Conservation (phyloP, 1,284 basidiomycete species). For the Coniferiporia sulphurascens region DNA sequence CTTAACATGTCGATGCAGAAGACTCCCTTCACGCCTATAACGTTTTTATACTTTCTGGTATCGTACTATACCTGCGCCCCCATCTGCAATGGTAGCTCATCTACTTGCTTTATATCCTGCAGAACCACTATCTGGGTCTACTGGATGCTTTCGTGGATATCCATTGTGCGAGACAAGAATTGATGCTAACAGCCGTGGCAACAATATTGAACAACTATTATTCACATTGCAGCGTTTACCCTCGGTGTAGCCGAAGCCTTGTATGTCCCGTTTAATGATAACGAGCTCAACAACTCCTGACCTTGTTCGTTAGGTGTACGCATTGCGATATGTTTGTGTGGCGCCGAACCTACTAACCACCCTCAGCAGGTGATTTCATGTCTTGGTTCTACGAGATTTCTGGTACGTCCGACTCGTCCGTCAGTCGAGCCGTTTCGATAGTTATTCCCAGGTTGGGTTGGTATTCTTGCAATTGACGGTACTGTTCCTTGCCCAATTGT, state of each 20-base stretch:
- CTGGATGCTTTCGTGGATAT: not conserved
- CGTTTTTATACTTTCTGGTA: not conserved
- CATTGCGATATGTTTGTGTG: not conserved
- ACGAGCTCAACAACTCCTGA: not conserved
- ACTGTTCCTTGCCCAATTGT: not conserved
- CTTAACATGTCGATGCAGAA: not conserved
- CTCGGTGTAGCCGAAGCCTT: not conserved
- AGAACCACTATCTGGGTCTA: not conserved
- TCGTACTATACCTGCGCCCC: not conserved
- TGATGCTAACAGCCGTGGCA: not conserved
- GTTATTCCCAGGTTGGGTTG: not conserved
- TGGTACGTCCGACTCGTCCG: not conserved
- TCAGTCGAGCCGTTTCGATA: not conserved
- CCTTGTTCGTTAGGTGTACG: not conserved
- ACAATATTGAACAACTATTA: not conserved
- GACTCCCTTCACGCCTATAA: not conserved
- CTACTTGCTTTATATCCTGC: not conserved
- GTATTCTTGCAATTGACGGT: not conserved
- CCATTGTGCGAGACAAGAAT: not conserved
- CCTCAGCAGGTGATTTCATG: not conserved
- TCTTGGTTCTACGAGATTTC: not conserved
- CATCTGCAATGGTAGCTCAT: not conserved
- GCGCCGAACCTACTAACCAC: not conserved
- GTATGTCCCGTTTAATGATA: not conserved
- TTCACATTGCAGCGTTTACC: not conserved